Conservation (phyloP, 2,329 filamentous ascomycete species). For the Colletotrichum lentis region DNA sequence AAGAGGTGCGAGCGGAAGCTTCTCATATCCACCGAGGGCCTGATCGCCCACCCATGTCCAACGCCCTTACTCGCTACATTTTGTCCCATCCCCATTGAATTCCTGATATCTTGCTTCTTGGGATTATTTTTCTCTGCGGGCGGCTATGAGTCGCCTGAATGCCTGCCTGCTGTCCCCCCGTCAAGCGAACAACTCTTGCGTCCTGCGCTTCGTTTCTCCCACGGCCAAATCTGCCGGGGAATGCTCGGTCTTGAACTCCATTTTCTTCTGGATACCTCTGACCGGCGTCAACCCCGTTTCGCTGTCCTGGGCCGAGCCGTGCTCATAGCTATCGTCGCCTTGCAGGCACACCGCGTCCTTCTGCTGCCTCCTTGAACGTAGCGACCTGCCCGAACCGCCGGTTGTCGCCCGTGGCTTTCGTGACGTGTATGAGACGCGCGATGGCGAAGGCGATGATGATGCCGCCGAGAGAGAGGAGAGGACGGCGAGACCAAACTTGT, state of each 20-base stretch:
- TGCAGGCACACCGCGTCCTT: slow-evolving; percentile 6
- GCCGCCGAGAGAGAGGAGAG: slow-evolving; percentile 32
- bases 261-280: slow-evolving; percentile 19
- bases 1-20: no score
- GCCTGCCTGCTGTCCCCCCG: background rate
- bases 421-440: slow-evolving; percentile 18
- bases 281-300: slow-evolving; percentile 27
- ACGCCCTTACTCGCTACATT: no score
- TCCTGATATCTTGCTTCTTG: background rate
- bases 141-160: no score
- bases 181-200: slow-evolving; percentile 11
- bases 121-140: background rate
- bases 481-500: slow-evolving; percentile 31
- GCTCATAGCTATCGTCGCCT: background rate
- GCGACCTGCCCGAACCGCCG: slow-evolving; percentile 15
- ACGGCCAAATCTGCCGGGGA: background rate
- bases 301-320: slow-evolving; percentile 10
- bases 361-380: slow-evolving; percentile 20
- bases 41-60: no score
- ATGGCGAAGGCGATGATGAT: slow-evolving; percentile 36
- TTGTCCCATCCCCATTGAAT: no score
- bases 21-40: no score
- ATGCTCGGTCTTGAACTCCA: slow-evolving; percentile 17
- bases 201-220: background rate
- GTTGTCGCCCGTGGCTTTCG: slow-evolving; percentile 29